These are phyloP conservation scores for Saccharomycopsis oosterbeekiorum DNA, from an alignment of 805 yeast genomes.

Conservation along the genomic window DNA sequence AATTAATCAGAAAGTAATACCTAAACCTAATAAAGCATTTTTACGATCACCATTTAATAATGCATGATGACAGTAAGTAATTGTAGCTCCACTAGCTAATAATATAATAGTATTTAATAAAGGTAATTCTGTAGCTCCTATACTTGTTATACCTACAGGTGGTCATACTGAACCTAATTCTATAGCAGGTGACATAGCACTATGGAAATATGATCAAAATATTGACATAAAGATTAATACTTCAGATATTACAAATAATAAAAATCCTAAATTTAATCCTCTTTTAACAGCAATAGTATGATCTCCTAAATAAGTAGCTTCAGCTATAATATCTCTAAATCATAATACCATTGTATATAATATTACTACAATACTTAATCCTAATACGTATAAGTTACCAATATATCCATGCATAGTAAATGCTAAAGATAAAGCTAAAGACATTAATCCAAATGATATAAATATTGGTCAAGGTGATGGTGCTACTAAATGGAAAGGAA, in stretches of 20 bases:
- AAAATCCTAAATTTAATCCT: slow-evolving; percentile 20
- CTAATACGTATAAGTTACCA: slow-evolving; percentile 16
- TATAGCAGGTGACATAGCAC: slow-evolving; percentile 22
- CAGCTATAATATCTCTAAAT: slow-evolving; percentile 23
- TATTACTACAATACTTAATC: slow-evolving; percentile 18
- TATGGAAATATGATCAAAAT: slow-evolving; percentile 23
- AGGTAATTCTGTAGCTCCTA: slow-evolving; percentile 23
- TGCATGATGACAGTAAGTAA: slow-evolving; percentile 23
- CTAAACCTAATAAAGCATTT: slow-evolving; percentile 20
- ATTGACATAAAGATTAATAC: slow-evolving; percentile 20
- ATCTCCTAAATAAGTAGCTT: slow-evolving; percentile 23
- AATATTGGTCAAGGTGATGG: slow-evolving; percentile 24
- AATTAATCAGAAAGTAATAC: slow-evolving; percentile 21
- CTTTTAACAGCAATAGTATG: slow-evolving; percentile 23
- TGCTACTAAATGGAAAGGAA: slow-evolving; percentile 21
- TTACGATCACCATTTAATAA: slow-evolving; percentile 19
- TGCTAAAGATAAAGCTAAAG: slow-evolving; percentile 22
- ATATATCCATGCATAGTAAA: slow-evolving; percentile 24
- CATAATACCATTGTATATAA: slow-evolving; percentile 20
- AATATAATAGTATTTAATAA: slow-evolving; percentile 24
- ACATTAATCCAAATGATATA: slow-evolving; percentile 22
- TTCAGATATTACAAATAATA: slow-evolving; percentile 21
- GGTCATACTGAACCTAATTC: slow-evolving; percentile 24
- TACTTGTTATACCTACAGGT: slow-evolving; percentile 21
- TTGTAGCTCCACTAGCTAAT: slow-evolving; percentile 24